Evolutionary conservation across 495 filamentous ascomycete genomes (phyloP), one percentile per base, ranked within the genome.

Genomic region (Penicillium cosmopolitanum): DNA sequence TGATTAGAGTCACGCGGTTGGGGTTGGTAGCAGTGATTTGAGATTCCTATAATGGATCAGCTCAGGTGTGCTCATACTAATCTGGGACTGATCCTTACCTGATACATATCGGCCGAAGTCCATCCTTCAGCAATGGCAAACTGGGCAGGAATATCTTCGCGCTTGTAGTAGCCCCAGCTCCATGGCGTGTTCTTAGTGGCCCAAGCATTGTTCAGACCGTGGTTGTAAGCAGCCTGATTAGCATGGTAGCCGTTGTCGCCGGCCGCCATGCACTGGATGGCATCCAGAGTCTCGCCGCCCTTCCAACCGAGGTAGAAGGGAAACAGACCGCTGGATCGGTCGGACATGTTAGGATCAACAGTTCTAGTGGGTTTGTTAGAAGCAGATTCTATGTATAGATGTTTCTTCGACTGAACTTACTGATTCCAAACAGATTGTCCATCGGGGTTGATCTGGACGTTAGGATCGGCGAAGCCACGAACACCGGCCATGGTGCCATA

Each of bases 61-160:
- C 25, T 34, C 16, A 4, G 42, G 8, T 16, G 4, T 12, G 10
- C 28, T 28, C 11, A 48, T 48, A n/a, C n/a, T n/a, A 15, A 5
- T 46, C 42, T 48, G 21, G 6, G 6, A 51, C 5, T 4, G 36
- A 8, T 31, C 6, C 48, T 31, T 40, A 76, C 77, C 66, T 81
- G 82, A 56, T 85, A 85, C 82, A 85, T 85, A 60, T 85, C 82
- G 13, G 73, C 81, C 18, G 80, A 63, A 4, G 80, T 82, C 76
- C 79, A 85, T 7, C 69, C 79, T 53, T 85, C 82, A 0, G 81
- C 82, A 66, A 84, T 77, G 13, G 76, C 75, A 66, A 77, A 85
- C 13, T 85, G 82, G 23, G 83, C 72, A 0, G 82, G 81, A 33
- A 85, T 74, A 54, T 85, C 82, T 6, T 68, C 56, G 9, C 78